Base-by-base conservation (phyloP, 805 yeast genomes). In the Torulaspora delbrueckii region DNA sequence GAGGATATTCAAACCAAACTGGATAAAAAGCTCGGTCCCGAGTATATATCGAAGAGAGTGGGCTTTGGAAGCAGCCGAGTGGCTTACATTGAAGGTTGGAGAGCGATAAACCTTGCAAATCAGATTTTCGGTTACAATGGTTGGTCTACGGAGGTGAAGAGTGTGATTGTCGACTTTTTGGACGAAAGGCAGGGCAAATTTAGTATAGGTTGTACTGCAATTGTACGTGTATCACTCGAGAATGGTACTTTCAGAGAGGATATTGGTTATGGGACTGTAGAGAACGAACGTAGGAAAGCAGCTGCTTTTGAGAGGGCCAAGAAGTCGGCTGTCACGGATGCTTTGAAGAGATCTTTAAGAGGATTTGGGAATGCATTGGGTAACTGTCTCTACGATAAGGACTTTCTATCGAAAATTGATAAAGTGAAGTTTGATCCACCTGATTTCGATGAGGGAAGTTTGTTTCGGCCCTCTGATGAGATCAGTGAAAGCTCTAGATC, bases 291-390 rank as follows among this genome's bases (percentile, higher is more conserved):
- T 40, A 73, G 81, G 18, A 82, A 82, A 57, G 79, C 89, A 0
- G 76, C 77, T 65, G 95, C 93, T 0, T 85, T 85, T 60, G 95
- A 86, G 56, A 84, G 86, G 56, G 84, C 90, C 46, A 84, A 82
- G 63, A 86, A 86, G 56, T 90, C 86, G 52, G 93, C 93, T 0
- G 78, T 82, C 37, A 86, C 95, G 0, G 95, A 86, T 67, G 95
- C 86, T 0, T 65, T 86, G 57, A 86, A 86, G 59, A 69, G 95
- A 52, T 84, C 90, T 18, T 70, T 86, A 48, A 73, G 95, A 59
- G 82, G 85, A 46, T 86, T 84, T 62, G 95, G 95, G 38, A 86
- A 84, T 60, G 87, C 86, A 0, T 66, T 86, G 58, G 95, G 95
- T 1, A 86, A 86, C 57, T 86, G 95, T 65, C 73, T 86, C n/a